These are phyloP conservation scores for Bryoerythrophyllum caledonicum DNA, from an alignment of 225 moss, liverwort and hornwort genomes.

Conservation along the genomic window DNA sequence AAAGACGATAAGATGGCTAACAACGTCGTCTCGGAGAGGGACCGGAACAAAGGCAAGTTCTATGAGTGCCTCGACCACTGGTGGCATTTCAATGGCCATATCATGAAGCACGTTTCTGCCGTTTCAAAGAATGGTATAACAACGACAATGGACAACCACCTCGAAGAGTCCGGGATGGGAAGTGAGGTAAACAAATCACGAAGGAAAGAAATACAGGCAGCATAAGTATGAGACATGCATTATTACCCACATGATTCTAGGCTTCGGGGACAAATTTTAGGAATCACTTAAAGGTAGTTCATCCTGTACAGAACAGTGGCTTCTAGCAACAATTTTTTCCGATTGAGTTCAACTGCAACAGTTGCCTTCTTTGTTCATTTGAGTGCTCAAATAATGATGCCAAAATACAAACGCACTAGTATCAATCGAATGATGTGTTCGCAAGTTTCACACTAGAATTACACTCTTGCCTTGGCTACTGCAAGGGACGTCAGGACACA, in stretches of 20 bases:
- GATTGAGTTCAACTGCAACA: not conserved
- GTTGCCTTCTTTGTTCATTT: not conserved
- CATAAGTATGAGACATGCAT: not conserved
- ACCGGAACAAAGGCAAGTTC: conserved; percentile 40
- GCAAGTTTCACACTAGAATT: not conserved
- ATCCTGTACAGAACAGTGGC: conserved; percentile 8
- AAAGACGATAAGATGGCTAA: conserved; percentile 37
- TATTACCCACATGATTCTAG: conserved; percentile 12
- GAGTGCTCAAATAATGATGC: not conserved
- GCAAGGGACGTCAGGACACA: not conserved
- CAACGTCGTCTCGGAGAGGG: conserved; percentile 16
- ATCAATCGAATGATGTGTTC: not conserved
- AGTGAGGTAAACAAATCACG: conserved; percentile 23
- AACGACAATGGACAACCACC: conserved; percentile 17
- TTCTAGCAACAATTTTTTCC: conserved; percentile 5
- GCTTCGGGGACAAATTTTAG: not conserved
- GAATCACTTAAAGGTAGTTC: conserved; percentile 8
- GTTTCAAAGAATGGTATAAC: conserved; percentile 13
- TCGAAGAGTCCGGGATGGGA: not conserved
- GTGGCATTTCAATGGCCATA: conserved; percentile 38
- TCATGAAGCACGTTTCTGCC: conserved; percentile 46
- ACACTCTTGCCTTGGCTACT: not conserved
- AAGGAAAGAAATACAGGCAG: conserved; percentile 3
- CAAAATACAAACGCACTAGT: not conserved
- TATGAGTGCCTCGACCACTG: conserved; percentile 40